Evolutionary conservation across 306 rosid species (phyloP).

Genomic region (Glycine tomentella): DNA sequence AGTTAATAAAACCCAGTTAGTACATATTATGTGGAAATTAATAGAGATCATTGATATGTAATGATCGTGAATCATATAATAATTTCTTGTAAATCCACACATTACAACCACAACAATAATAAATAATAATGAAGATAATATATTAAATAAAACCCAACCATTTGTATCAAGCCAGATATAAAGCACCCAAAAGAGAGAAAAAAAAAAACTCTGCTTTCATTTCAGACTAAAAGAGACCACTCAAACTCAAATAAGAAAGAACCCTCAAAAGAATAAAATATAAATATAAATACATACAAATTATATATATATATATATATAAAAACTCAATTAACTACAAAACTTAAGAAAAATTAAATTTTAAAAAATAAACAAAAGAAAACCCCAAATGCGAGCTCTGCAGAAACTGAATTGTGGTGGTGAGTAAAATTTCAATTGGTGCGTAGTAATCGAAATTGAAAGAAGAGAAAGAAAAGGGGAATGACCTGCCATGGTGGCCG

Average conservation of each 20-base stretch:
- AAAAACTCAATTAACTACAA: not conserved
- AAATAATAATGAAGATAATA: not conserved
- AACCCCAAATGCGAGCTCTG: not conserved
- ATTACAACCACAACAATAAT: not conserved
- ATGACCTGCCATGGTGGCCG: constrained; percentile 44
- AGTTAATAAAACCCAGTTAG: not conserved
- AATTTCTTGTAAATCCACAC: not conserved
- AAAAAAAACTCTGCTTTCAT: not conserved
- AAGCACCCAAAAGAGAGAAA: not conserved
- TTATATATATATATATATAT: too few relatives aligned
- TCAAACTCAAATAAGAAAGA: not conserved
- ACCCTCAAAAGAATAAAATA: not conserved
- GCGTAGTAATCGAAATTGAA: not conserved
- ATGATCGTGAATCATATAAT: not conserved
- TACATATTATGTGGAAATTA: not conserved
- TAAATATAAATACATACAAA: too few relatives aligned
- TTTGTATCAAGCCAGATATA: constrained; percentile 1
- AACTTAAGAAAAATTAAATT: not conserved
- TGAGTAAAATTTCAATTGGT: not conserved
- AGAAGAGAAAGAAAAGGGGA: not conserved
- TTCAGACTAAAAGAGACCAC: constrained; percentile 11
- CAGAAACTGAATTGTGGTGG: not conserved
- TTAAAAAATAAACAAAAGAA: not conserved
- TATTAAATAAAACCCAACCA: not conserved
- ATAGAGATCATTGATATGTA: not conserved